Evolutionary conservation across 345 rosid genomes (phyloP), one percentile per base, ranked within the genome.

Genomic region (Salix viminalis): DNA sequence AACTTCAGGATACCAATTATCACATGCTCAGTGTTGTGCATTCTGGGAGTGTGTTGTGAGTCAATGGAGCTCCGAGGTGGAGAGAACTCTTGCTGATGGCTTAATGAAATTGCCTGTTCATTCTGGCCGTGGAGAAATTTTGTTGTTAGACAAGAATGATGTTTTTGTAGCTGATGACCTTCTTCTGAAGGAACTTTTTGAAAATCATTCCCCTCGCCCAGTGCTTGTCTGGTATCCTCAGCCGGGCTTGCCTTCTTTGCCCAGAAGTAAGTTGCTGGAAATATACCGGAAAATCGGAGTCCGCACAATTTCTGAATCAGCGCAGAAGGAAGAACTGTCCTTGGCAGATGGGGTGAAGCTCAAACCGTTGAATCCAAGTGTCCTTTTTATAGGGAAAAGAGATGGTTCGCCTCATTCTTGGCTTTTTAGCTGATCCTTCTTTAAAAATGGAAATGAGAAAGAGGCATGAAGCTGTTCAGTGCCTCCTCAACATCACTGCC

Each of bases 201-300:
- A 71, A 8, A 44, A 70, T 23, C 30, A 8, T 7, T 85, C 84
- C 15, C 65, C 87, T 86, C 77, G 2, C 19, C 78, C 85, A 0
- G 65, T 89, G 48, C 91, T 93, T 73, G 92, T 86, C 10, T 93
- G 97, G 97, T 87, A 75, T 81, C 96, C 97, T 79, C 79, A 84
- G 77, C 85, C 83, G 44, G 87, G 91, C 81, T 34, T 69, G 60
- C 82, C 85, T 26, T 76, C 74, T 34, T 70, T 91, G 74, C 78
- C 91, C 34, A 85, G 76, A 19, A 80, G 83, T 1, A 73, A 71
- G 69, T 80, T 93, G 81, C 67, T 88, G 37, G 87, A 87, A 44
- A 19, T 88, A 2, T 93, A 88, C 80, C 69, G 72, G 16, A 87
- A 78, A 15, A 75, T 91, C 4, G 96, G 96, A 19, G 93, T 91